These are phyloP conservation scores for Phytophthora fragariaefolia DNA, from an alignment of 352 stramenopile species.

Conservation along the genomic window DNA sequence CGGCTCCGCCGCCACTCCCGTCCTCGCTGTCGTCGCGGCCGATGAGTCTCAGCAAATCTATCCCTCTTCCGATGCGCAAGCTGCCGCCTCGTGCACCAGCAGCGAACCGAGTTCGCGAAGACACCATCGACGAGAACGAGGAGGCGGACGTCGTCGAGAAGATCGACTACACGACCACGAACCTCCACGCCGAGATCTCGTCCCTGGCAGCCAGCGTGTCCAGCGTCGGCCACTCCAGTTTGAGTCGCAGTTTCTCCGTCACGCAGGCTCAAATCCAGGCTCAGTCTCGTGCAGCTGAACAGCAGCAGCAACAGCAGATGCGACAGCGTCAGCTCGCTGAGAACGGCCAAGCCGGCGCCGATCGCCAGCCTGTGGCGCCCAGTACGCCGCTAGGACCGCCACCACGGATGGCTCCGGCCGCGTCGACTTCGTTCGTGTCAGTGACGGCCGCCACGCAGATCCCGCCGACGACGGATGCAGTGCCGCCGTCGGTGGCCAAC, in stretches of 20 bases:
- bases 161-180: slow-evolving; percentile 75
- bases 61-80: slow-evolving; percentile 61
- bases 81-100: slow-evolving; percentile 33
- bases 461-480: slow-evolving; percentile 41
- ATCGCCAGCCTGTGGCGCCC: slow-evolving; percentile 16
- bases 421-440: slow-evolving; percentile 49
- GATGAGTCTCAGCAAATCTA: slow-evolving; percentile 86
- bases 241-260: slow-evolving; percentile 74
- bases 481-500: slow-evolving; percentile 51
- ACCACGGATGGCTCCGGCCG: slow-evolving; percentile 22
- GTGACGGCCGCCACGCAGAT: slow-evolving; percentile 44
- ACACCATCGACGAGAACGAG: slow-evolving; percentile 53
- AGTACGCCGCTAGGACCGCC: slow-evolving; percentile 33
- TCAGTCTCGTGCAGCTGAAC: slow-evolving; percentile 27
- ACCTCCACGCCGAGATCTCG: slow-evolving; percentile 87
- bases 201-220: slow-evolving; percentile 81
- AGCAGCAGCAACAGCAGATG: slow-evolving; percentile 17
- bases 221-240: slow-evolving; percentile 73
- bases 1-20: slow-evolving; percentile 47
- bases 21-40: slow-evolving; percentile 68
- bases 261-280: slow-evolving; percentile 51
- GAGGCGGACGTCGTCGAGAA: slow-evolving; percentile 55
- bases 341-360: slow-evolving; percentile 6
- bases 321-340: slow-evolving; percentile 21
- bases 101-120: slow-evolving; percentile 28